phyloP scores from a whole-genome alignment of 2,329 filamentous ascomycete species.

The Pseudogymnoascus sp. region DNA sequence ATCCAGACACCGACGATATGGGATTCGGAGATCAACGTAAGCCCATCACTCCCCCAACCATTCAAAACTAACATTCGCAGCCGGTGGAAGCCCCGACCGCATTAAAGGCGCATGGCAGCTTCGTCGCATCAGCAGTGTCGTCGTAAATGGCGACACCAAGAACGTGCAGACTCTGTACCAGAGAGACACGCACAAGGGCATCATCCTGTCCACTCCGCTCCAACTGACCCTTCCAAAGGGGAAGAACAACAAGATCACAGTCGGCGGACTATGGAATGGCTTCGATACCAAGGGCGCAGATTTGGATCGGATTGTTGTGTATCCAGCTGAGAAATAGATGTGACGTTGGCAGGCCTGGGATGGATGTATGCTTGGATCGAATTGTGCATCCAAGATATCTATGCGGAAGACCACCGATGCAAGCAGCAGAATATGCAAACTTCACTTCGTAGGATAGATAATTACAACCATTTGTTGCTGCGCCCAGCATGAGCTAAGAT shows the following conservation, averaged over 20 bases:
- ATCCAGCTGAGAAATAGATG: slow-evolving; percentile 39
- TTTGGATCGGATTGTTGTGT: slow-evolving; percentile 50
- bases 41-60: background rate
- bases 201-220: slow-evolving; percentile 49
- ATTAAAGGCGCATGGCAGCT: slow-evolving; percentile 52
- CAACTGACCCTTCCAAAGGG: slow-evolving; percentile 45
- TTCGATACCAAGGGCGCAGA: slow-evolving; percentile 49
- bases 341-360: background rate
- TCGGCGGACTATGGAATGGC: slow-evolving; percentile 49
- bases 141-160: slow-evolving; percentile 44
- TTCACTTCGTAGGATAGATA: background rate
- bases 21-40: slow-evolving; percentile 38
- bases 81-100: slow-evolving; percentile 48
- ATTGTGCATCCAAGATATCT: background rate
- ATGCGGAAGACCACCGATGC: too few species aligned
- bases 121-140: slow-evolving; percentile 49
- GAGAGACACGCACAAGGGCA: slow-evolving; percentile 49
- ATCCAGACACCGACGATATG: slow-evolving; percentile 46
- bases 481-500: background rate
- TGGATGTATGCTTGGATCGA: background rate
- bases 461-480: background rate
- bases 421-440: too few species aligned
- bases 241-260: slow-evolving; percentile 41
- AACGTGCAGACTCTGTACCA: slow-evolving; percentile 42
- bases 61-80: slow-evolving; percentile 12